A percentile compares a stretch with the other conserved stretches of the same genome.
These are phyloP conservation scores for Penicillium sp. DNA, from an alignment of 2,329 filamentous ascomycete species.

Conservation along the genomic window DNA sequence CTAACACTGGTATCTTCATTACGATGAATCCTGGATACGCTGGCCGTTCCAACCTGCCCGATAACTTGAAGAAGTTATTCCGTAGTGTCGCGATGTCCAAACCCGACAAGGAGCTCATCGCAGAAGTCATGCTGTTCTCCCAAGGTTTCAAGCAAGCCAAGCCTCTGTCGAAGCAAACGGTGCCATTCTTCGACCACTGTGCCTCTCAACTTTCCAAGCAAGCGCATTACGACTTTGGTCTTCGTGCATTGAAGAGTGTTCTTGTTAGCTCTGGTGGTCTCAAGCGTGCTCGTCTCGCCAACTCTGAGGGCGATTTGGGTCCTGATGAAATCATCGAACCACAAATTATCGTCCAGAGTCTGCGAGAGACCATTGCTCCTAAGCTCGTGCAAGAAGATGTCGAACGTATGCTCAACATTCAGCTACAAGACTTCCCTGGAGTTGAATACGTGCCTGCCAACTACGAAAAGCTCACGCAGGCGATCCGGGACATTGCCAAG, in stretches of 20 bases:
- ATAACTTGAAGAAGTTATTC: constrained; percentile 99
- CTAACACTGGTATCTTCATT: constrained; percentile 97
- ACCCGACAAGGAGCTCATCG: constrained; percentile 98
- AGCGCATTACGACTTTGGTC: constrained; percentile 97
- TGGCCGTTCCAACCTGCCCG: constrained; percentile 93
- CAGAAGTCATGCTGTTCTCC: constrained; percentile 99
- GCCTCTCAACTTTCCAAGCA: constrained; percentile 83
- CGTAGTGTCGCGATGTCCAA: constrained; percentile 99
- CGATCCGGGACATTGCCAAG: constrained; percentile 79
- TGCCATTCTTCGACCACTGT: constrained; percentile 97
- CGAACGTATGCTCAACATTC: constrained; percentile 81
- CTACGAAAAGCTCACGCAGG: constrained; percentile 74
- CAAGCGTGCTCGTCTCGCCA: constrained; percentile 78
- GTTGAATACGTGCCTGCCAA: constrained; percentile 91
- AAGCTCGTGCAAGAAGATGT: constrained; percentile 95
- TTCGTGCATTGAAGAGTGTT: constrained; percentile 97
- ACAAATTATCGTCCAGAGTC: constrained; percentile 97
- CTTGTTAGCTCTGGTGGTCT: constrained; percentile 92
- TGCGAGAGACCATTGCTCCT: constrained; percentile 96
- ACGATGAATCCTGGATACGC: constrained; percentile 99
- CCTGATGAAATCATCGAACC: constrained; percentile 81
- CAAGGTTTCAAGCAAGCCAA: constrained; percentile 98
- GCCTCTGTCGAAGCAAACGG: constrained; percentile 87
- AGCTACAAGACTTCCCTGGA: constrained; percentile 84
- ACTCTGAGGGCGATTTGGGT: constrained; percentile 59